phyloP scores from a whole-genome alignment of 2,329 filamentous ascomycete genomes.

The Pseudogymnoascus destructans region DNA sequence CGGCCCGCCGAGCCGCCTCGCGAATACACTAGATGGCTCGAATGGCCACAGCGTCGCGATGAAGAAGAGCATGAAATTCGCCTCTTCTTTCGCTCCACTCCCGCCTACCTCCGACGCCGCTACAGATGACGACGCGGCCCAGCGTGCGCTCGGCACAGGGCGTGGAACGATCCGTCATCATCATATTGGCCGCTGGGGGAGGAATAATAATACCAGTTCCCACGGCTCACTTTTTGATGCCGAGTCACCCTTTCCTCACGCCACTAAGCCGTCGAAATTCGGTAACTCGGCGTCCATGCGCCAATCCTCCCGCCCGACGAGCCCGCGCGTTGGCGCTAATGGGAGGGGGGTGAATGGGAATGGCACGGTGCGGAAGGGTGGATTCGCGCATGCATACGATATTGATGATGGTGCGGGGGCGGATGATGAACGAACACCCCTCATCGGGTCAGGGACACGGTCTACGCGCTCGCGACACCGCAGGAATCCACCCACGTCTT shows the following conservation, averaged over 20 bases:
- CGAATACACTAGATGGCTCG: slow-evolving; percentile 56
- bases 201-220: slow-evolving; percentile 40
- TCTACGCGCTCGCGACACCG: slow-evolving; percentile 45
- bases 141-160: slow-evolving; percentile 46
- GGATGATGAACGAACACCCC: slow-evolving; percentile 77
- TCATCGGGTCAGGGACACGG: slow-evolving; percentile 49
- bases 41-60: slow-evolving; percentile 45
- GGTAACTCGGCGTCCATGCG: slow-evolving; percentile 40
- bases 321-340: slow-evolving; percentile 43
- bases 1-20: slow-evolving; percentile 49
- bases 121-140: slow-evolving; percentile 55
- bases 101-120: slow-evolving; percentile 30
- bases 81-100: slow-evolving; percentile 46
- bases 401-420: slow-evolving; percentile 68
- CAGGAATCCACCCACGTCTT: slow-evolving; percentile 40
- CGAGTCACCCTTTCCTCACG: slow-evolving; percentile 64
- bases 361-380: slow-evolving; percentile 45
- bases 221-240: slow-evolving; percentile 63
- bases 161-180: slow-evolving; percentile 61
- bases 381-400: slow-evolving; percentile 52
- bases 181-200: slow-evolving; percentile 67
- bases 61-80: slow-evolving; percentile 96
- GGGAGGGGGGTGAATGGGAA: slow-evolving; percentile 33
- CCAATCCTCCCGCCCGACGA: slow-evolving; percentile 53
- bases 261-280: slow-evolving; percentile 45